Conservation (phyloP, 257 asterid species). For the Leonotis leonurus region DNA sequence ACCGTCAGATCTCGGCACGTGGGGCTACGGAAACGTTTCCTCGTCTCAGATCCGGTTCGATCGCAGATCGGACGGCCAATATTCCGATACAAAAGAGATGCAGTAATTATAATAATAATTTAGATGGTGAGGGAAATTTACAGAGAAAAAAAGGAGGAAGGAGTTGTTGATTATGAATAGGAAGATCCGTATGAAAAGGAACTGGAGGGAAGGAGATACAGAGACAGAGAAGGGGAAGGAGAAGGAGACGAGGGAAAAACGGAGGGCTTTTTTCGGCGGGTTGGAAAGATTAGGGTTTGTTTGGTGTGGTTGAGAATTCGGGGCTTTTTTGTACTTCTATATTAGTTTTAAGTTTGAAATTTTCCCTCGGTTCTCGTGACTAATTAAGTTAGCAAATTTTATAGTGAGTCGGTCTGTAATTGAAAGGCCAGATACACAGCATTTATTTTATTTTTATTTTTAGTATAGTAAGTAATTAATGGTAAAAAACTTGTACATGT, state of each 20-base stretch:
- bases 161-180: not conserved
- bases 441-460: not conserved
- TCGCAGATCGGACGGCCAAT: slow-evolving; percentile 30
- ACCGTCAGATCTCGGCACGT: slow-evolving; percentile 38
- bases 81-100: not conserved
- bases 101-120: not conserved
- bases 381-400: not conserved
- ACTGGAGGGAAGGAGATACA: slow-evolving; percentile 6
- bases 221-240: slow-evolving; percentile 2
- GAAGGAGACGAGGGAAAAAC: slow-evolving; percentile 21
- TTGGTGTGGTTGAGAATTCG: slow-evolving; percentile 3
- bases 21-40: not conserved
- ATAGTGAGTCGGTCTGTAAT: slow-evolving; percentile 20
- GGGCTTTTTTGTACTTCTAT: slow-evolving; percentile 47
- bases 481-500: not conserved
- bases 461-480: not conserved
- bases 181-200: not conserved
- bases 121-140: not conserved
- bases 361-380: slow-evolving; percentile 21
- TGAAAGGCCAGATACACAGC: not conserved
- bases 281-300: slow-evolving; percentile 35
- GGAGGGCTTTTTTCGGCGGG: slow-evolving; percentile 25
- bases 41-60: slow-evolving; percentile 39
- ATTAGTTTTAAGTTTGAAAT: not conserved
- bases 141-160: not conserved